Evolutionary conservation across 768 basidiomycete genomes (phyloP).

Genomic region (Neoboletus brunneissimus): DNA sequence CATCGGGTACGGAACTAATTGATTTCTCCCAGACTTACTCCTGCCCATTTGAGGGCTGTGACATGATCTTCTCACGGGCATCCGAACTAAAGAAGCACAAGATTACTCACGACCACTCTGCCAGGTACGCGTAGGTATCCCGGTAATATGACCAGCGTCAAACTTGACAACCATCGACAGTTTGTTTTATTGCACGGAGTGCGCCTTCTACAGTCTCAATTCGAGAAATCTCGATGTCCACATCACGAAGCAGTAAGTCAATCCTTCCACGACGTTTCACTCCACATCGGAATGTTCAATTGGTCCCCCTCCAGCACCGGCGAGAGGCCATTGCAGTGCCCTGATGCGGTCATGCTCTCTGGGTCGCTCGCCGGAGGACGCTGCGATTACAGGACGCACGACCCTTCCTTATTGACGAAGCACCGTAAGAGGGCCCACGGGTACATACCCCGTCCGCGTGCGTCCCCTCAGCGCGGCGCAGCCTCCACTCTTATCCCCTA

Average conservation of each 20-base stretch:
- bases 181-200: constrained; percentile 4
- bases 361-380: no score
- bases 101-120: constrained; percentile 1
- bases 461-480: no score
- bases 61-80: constrained; percentile 1
- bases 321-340: constrained; percentile 3
- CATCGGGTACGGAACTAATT: neutral
- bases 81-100: constrained; percentile 15
- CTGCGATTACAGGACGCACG: constrained; percentile 13
- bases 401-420: constrained; percentile 15
- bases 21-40: neutral
- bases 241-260: constrained; percentile 13
- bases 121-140: constrained; percentile 1
- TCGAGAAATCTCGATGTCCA: constrained; percentile 1
- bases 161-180: neutral
- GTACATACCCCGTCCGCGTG: constrained; percentile 6
- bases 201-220: constrained; percentile 8
- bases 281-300: neutral
- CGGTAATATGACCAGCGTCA: neutral
- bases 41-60: constrained; percentile 10
- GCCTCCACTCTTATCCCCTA: neutral
- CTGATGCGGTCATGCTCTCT: neutral
- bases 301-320: constrained; percentile 14
- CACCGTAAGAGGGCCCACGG: constrained; percentile 12
- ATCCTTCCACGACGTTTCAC: neutral